Evolutionary conservation across 2,329 filamentous ascomycete genomes (phyloP).

Genomic region (Cladophialophora bantiana): DNA sequence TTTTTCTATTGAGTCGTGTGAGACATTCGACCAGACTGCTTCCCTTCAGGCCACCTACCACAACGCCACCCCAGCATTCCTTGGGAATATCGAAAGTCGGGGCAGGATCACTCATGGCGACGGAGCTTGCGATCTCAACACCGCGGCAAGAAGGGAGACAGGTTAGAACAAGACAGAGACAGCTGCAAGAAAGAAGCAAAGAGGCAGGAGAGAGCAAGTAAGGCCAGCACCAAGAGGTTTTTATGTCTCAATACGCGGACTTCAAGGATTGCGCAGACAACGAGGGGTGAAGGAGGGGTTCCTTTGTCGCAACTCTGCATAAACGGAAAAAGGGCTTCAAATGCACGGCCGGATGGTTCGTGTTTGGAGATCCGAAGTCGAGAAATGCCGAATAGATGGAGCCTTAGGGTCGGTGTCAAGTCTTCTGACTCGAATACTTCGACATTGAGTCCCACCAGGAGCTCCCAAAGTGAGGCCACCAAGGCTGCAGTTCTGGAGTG

Average conservation of each 20-base stretch:
- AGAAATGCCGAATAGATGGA: background rate
- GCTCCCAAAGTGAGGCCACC: background rate
- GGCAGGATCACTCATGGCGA: slow-evolving; percentile 31
- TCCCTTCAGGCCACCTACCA: slow-evolving; percentile 24
- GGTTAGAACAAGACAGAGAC: background rate
- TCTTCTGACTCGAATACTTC: slow-evolving; percentile 12
- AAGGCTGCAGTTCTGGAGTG: background rate
- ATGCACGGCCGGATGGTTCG: background rate
- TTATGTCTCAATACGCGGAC: background rate
- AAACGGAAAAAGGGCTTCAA: background rate
- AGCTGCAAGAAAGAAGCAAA: background rate
- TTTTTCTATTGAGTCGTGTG: slow-evolving; percentile 30
- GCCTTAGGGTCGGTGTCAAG: slow-evolving; percentile 5
- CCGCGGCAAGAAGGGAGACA: background rate
- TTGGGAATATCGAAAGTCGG: slow-evolving; percentile 41
- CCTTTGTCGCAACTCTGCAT: background rate
- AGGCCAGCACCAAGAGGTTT: background rate
- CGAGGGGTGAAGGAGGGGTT: slow-evolving; percentile 5
- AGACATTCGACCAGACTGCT: background rate
- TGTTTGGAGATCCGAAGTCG: background rate
- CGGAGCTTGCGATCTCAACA: background rate
- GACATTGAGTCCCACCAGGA: background rate
- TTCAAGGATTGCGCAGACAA: background rate
- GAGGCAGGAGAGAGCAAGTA: background rate
- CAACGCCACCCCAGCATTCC: slow-evolving; percentile 39